Conservation (phyloP, 345 rosid genomes). For the Sonneratia caseolaris region DNA sequence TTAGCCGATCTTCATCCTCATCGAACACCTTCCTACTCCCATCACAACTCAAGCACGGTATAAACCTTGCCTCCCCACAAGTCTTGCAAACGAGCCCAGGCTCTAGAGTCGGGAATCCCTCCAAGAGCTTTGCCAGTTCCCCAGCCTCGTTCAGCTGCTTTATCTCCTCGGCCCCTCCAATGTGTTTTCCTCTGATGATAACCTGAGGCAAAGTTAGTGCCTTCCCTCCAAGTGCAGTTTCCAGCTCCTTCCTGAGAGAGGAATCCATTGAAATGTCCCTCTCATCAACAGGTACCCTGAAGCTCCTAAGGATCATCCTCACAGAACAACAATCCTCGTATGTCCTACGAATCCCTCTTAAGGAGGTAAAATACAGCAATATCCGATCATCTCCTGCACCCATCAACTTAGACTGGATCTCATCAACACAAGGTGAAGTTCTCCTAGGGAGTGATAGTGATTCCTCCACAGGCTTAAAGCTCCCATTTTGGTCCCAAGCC, state of each 20-base stretch:
- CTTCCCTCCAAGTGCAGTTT: conserved; percentile 15
- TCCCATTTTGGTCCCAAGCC: background rate
- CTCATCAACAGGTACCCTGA: conserved; percentile 29
- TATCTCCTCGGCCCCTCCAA: conserved; percentile 38
- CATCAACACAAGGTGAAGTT: background rate
- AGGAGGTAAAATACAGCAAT: conserved; percentile 19
- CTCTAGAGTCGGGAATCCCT: conserved; percentile 23
- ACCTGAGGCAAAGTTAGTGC: conserved; percentile 28
- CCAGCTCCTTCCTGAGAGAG: conserved; percentile 27
- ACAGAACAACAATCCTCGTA: conserved; percentile 34
- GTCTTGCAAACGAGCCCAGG: conserved; percentile 23
- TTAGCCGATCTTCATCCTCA: conserved; percentile 20
- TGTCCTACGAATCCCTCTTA: conserved; percentile 36
- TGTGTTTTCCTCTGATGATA: conserved; percentile 25
- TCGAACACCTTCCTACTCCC: conserved; percentile 39
- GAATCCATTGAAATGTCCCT: conserved; percentile 37
- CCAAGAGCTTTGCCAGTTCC: conserved; percentile 24
- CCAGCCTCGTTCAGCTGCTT: conserved; percentile 35
- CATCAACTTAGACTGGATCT: background rate
- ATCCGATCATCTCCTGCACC: conserved; percentile 5
- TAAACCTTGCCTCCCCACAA: conserved; percentile 38
- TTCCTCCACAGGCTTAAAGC: conserved; percentile 1
- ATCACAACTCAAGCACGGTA: conserved; percentile 33
- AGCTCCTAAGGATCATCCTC: conserved; percentile 31
- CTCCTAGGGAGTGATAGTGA: background rate